A percentile compares a stretch with the other conserved stretches of the same genome.
These are phyloP conservation scores for Achlya hypogyna DNA, from an alignment of 352 stramenopile genomes.

Conservation along the genomic window DNA sequence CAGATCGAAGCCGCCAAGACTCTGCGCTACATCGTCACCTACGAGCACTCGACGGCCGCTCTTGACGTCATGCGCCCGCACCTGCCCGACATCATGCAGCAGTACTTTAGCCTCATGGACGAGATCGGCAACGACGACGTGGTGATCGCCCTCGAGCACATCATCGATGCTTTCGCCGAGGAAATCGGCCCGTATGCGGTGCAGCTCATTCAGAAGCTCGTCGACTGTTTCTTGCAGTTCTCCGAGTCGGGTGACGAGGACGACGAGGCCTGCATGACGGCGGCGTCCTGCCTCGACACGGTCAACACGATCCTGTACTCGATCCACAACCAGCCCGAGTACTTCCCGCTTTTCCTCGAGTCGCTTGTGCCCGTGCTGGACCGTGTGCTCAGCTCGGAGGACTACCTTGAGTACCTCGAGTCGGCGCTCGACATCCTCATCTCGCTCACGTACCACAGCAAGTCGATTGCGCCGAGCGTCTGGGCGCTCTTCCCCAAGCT, in stretches of 20 bases:
- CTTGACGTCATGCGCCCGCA: conserved; percentile 85
- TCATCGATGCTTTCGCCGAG: conserved; percentile 95
- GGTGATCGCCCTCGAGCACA: conserved; percentile 88
- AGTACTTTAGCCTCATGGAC: conserved; percentile 98
- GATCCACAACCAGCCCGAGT: conserved; percentile 70
- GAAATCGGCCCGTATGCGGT: conserved; percentile 92
- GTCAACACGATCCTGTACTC: conserved; percentile 83
- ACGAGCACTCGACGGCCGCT: conserved; percentile 72
- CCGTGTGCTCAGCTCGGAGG: conserved; percentile 91
- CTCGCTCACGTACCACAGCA: conserved; percentile 93
- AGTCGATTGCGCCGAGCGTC: conserved; percentile 85
- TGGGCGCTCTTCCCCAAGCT: conserved; percentile 95
- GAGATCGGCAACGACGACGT: conserved; percentile 98
- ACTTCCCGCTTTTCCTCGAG: conserved; percentile 87
- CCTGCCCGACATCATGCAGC: conserved; percentile 91
- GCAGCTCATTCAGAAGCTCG: conserved; percentile 91
- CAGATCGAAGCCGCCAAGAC: conserved; percentile 93
- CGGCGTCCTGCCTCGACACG: conserved; percentile 80
- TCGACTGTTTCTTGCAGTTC: conserved; percentile 93
- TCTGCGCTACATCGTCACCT: conserved; percentile 82
- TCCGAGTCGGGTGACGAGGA: conserved; percentile 86
- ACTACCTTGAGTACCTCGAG: conserved; percentile 97
- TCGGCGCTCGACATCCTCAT: conserved; percentile 93
- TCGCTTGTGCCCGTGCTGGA: conserved; percentile 93
- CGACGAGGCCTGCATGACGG: conserved; percentile 94